Evolutionary conservation across 257 asterid genomes (phyloP).

Genomic region (Gentiana macrophylla): DNA sequence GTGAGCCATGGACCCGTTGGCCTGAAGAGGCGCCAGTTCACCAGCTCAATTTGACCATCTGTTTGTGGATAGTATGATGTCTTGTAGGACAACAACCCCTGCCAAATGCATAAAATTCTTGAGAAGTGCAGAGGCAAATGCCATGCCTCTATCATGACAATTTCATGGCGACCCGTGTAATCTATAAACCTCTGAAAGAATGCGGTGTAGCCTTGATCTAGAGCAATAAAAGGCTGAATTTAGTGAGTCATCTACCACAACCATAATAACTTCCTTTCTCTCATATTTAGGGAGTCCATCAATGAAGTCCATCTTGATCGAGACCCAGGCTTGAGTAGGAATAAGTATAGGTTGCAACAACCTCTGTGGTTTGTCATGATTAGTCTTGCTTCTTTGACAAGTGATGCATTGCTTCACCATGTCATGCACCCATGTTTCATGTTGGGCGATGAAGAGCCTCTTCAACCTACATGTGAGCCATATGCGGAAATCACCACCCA

Average conservation of each 20-base stretch:
- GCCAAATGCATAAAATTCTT: not conserved
- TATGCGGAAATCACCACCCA: not conserved
- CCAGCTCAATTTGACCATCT: not conserved
- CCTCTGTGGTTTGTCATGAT: not conserved
- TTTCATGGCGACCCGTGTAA: not conserved
- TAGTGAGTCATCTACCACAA: not conserved
- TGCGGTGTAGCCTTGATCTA: not conserved
- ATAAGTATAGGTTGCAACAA: not conserved
- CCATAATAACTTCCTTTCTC: not conserved
- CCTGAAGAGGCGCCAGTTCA: too few species aligned
- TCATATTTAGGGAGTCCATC: not conserved
- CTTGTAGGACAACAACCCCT: not conserved
- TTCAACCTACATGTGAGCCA: not conserved
- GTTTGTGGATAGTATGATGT: not conserved
- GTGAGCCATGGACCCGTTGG: too few species aligned
- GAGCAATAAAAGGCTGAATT: not conserved
- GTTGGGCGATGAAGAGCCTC: too few species aligned
- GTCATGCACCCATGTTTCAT: too few species aligned
- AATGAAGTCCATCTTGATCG: slow-evolving; percentile 8
- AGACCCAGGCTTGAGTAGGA: not conserved
- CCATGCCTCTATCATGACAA: too few species aligned
- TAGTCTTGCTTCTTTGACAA: not conserved
- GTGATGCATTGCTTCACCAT: not conserved
- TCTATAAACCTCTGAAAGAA: not conserved
- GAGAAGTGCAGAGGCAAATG: not conserved